These are phyloP conservation scores for Aureobasidium sp. DNA, from an alignment of 2,329 filamentous ascomycete genomes.

Conservation along the genomic window DNA sequence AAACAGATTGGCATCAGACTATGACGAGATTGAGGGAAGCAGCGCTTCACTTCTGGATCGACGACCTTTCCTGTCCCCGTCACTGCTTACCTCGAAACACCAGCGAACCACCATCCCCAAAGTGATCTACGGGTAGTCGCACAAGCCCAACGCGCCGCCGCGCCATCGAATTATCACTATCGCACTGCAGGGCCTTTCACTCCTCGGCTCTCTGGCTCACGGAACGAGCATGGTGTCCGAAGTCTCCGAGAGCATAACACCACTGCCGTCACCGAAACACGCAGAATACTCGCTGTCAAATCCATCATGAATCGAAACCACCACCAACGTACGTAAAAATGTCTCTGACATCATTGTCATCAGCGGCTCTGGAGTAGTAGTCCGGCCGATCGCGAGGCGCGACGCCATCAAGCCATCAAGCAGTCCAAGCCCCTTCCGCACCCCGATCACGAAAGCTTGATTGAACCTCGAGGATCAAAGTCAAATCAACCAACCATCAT, in stretches of 20 bases:
- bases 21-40: not conserved
- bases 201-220: not conserved
- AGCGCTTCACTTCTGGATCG: not conserved
- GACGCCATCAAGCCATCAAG: not conserved
- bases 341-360: not conserved
- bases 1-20: not conserved
- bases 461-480: not conserved
- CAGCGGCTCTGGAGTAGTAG: not conserved
- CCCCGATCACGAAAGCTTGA: not conserved
- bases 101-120: not conserved
- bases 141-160: not conserved
- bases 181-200: not conserved
- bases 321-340: not conserved
- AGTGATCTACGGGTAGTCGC: not conserved
- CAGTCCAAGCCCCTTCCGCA: slow-evolving; percentile 5
- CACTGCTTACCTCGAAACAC: not conserved
- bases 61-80: not conserved
- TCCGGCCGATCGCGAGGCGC: not conserved
- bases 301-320: not conserved
- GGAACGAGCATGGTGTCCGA: not conserved
- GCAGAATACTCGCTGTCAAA: too few species aligned
- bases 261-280: not conserved
- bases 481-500: not conserved
- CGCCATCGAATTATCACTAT: not conserved
- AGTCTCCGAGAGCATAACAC: not conserved